These are phyloP conservation scores for Tuber melanosporum DNA, from an alignment of 495 filamentous ascomycete genomes.

Conservation along the genomic window DNA sequence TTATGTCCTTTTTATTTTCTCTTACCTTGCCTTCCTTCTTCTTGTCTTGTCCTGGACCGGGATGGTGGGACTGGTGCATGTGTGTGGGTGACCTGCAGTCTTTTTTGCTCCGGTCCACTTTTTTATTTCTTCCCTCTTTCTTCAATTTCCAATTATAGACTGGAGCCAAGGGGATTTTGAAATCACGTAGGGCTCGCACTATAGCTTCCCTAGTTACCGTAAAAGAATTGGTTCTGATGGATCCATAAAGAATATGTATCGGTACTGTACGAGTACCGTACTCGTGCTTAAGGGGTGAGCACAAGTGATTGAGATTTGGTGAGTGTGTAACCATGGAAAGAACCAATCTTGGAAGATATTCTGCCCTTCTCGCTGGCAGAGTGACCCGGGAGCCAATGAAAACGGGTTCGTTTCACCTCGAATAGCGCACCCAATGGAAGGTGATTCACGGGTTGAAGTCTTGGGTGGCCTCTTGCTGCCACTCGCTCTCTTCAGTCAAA, in stretches of 20 bases:
- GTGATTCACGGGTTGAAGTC: not conserved
- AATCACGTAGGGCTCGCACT: not conserved
- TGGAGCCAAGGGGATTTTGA: not conserved
- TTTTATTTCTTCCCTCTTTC: not conserved
- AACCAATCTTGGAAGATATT: too few species aligned
- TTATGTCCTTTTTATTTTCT: not conserved
- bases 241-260: not conserved
- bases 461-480: not conserved
- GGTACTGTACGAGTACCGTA: too few species aligned
- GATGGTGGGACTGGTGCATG: not conserved
- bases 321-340: too few species aligned
- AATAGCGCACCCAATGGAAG: not conserved
- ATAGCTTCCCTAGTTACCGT: not conserved
- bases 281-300: too few species aligned
- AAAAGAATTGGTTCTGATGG: not conserved
- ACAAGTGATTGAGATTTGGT: too few species aligned
- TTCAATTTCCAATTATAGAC: not conserved
- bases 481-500: not conserved
- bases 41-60: not conserved
- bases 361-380: too few species aligned
- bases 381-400: too few species aligned
- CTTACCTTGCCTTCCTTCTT: not conserved
- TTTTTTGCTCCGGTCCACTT: not conserved
- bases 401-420: too few species aligned
- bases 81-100: not conserved